These are phyloP conservation scores for Syzygium aqueum DNA, from an alignment of 345 rosid genomes.

Conservation along the genomic window DNA sequence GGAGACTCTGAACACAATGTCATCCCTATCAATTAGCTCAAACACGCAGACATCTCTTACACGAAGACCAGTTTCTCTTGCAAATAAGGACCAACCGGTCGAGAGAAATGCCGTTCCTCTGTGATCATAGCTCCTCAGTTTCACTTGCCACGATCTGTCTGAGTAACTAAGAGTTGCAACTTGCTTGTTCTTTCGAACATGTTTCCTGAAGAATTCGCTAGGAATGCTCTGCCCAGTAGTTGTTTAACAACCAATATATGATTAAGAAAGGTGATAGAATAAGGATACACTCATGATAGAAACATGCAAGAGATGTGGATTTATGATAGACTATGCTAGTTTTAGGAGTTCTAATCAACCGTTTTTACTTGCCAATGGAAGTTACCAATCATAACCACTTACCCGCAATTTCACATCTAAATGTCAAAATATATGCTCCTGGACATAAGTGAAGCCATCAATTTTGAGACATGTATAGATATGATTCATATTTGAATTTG, in stretches of 20 bases:
- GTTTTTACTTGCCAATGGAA: not conserved
- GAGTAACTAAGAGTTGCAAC: not conserved
- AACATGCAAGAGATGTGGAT: not conserved
- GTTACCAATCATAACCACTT: not conserved
- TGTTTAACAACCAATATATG: not conserved
- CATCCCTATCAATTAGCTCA: not conserved
- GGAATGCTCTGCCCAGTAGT: not conserved
- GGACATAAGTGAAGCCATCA: not conserved
- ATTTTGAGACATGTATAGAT: not conserved
- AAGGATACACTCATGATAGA: not conserved
- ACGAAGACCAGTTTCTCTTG: not conserved
- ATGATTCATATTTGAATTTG: not conserved
- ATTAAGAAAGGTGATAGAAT: not conserved
- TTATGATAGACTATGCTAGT: not conserved
- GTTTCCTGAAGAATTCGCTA: not conserved
- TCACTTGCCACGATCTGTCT: not conserved
- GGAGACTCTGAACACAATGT: not conserved
- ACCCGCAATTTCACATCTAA: not conserved
- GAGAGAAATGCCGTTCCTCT: not conserved
- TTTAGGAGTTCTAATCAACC: not conserved
- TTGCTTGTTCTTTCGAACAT: not conserved
- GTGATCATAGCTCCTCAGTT: not conserved
- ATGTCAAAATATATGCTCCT: not conserved
- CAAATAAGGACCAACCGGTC: not conserved
- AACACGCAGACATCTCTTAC: not conserved